Conservation (phyloP, 2,329 filamentous ascomycete genomes). For the Talaromyces sp. region DNA sequence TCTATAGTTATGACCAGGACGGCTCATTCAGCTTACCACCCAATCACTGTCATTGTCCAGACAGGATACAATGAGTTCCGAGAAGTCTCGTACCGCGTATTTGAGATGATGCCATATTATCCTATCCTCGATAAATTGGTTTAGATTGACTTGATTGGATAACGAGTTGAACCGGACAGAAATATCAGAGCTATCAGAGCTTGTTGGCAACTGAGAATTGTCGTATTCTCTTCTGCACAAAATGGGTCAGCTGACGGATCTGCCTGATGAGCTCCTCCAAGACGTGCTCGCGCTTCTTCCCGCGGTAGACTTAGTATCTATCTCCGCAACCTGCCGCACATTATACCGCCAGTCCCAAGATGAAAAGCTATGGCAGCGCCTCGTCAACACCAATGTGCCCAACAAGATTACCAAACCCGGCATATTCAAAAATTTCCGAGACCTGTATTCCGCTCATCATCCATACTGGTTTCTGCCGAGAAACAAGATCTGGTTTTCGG, state of each 20-base stretch:
- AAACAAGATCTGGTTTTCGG: slow-evolving; percentile 81
- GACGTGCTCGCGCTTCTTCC: slow-evolving; percentile 66
- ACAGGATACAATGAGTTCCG: not conserved
- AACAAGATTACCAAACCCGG: slow-evolving; percentile 53
- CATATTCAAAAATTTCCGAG: slow-evolving; percentile 63
- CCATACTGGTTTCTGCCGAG: slow-evolving; percentile 80
- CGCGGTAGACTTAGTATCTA: slow-evolving; percentile 59
- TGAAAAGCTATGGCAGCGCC: slow-evolving; percentile 68
- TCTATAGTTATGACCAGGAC: too few relatives aligned
- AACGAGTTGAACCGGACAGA: not conserved
- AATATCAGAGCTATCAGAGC: too few relatives aligned
- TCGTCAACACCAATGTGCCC: slow-evolving; percentile 68
- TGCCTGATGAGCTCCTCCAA: slow-evolving; percentile 74
- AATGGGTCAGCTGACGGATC: slow-evolving; percentile 30
- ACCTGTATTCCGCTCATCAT: slow-evolving; percentile 71
- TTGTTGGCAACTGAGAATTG: not conserved
- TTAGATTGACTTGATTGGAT: not conserved
- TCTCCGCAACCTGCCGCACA: slow-evolving; percentile 60
- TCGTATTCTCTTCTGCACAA: not conserved
- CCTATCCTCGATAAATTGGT: not conserved
- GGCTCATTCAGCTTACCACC: not conserved
- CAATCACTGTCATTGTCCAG: not conserved
- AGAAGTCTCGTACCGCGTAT: not conserved
- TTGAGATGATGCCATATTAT: not conserved
- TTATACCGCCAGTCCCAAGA: slow-evolving; percentile 59